These are phyloP conservation scores for Phlebopus sp. DNA, from an alignment of 1,284 basidiomycete genomes.

Conservation along the genomic window DNA sequence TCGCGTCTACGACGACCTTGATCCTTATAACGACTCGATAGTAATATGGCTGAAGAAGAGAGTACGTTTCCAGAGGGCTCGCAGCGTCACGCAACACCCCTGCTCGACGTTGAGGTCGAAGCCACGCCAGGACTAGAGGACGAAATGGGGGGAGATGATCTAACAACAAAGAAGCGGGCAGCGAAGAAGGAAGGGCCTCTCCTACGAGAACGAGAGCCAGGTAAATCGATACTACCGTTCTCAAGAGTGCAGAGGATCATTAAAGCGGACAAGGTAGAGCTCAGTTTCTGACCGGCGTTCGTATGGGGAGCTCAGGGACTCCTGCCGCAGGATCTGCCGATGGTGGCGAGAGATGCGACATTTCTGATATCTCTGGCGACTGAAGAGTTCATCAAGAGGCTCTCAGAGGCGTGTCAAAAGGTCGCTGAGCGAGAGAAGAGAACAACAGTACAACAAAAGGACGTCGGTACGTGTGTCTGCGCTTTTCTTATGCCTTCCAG, in stretches of 20 bases:
- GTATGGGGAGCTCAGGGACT: conserved; percentile 4
- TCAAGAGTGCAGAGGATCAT: conserved; percentile 75
- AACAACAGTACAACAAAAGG: conserved; percentile 64
- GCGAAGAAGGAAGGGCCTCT: conserved; percentile 20
- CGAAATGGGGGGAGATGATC: conserved; percentile 7
- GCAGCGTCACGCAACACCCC: conserved; percentile 4
- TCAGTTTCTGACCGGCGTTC: neutral
- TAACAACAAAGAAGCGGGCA: conserved; percentile 15
- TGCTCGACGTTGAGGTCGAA: conserved; percentile 15
- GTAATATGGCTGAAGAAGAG: conserved; percentile 19
- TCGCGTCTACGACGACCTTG: too few relatives aligned
- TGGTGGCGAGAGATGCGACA: conserved; percentile 68
- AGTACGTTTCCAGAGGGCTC: conserved; percentile 6
- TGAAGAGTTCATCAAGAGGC: conserved; percentile 71
- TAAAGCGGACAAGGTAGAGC: conserved; percentile 69
- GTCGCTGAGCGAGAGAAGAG: conserved; percentile 64
- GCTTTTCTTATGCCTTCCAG: neutral
- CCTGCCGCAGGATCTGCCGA: conserved; percentile 60
- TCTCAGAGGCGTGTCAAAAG: conserved; percentile 58
- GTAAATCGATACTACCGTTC: conserved; percentile 67
- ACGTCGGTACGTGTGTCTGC: conserved; percentile 65
- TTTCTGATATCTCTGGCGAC: conserved; percentile 73
- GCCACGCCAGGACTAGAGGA: conserved; percentile 1
- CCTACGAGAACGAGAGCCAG: conserved; percentile 42
- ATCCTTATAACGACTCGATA: neutral